phyloP scores from a whole-genome alignment of 2,329 filamentous ascomycete genomes.

The Alternaria sp. region DNA sequence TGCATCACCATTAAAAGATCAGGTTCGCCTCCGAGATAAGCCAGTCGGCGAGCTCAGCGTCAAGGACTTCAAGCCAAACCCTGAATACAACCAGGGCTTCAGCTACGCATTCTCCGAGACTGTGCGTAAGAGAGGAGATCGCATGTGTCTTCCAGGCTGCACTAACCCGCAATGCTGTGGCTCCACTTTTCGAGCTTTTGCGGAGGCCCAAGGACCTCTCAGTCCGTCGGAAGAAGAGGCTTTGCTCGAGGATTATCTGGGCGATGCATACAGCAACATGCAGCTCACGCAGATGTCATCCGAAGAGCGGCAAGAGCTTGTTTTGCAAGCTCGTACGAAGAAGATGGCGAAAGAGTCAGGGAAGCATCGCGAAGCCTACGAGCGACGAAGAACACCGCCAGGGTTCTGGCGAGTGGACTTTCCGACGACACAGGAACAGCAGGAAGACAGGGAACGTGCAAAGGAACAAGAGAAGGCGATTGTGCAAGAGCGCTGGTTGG shows the following conservation, averaged over 20 bases:
- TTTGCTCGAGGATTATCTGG: conserved; percentile 63
- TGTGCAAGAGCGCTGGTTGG: conserved; percentile 76
- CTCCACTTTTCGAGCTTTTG: conserved; percentile 71
- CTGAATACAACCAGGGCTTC: conserved; percentile 71
- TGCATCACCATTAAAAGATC: conserved; percentile 6
- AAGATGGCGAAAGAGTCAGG: conserved; percentile 77
- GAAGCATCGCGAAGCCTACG: conserved; percentile 77
- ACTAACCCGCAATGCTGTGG: conserved; percentile 79
- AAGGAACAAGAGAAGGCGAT: conserved; percentile 67
- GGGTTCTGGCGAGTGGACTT: conserved; percentile 94
- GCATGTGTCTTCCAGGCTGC: conserved; percentile 76
- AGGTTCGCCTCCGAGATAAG: conserved; percentile 57
- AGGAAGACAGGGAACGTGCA: conserved; percentile 69
- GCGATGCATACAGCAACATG: conserved; percentile 48
- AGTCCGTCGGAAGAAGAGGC: conserved; percentile 45
- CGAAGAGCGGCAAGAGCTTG: conserved; percentile 68
- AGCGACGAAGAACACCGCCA: conserved; percentile 75
- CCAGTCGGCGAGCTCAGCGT: conserved; percentile 65
- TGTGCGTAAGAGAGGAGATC: conserved; percentile 72
- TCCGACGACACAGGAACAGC: conserved; percentile 81
- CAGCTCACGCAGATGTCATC: conserved; percentile 58
- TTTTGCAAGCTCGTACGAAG: conserved; percentile 77
- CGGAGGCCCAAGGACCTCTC: conserved; percentile 48
- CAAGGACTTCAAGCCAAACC: conserved; percentile 84
- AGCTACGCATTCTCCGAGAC: conserved; percentile 78